Base-by-base conservation (phyloP, 371 early-diverging fungal species). In the Rhizopus delemar region DNA sequence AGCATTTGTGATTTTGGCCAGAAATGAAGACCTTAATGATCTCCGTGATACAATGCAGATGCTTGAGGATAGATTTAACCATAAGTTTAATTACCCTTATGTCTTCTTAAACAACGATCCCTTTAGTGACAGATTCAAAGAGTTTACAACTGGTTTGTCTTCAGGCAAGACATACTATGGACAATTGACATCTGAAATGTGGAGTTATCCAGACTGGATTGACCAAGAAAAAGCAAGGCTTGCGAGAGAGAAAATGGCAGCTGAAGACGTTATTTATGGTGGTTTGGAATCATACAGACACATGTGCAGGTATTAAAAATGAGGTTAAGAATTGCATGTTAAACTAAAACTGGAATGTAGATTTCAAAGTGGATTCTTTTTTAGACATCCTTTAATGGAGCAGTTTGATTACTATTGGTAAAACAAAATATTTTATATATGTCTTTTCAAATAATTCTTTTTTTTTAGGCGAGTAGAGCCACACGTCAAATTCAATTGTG, bases 381-480 rank as follows among this genome's bases (percentile, higher is more conserved):
- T 83, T 61, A 57, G 69, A 51, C 92, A 94, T 64, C 87, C 89
- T 41, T 62, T 87, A 11, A 65, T 93, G 52, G 65, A 62, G 6
- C 68, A 86, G 50, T 89, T 89, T 12, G 78, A 95, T 59, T 99
- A 90, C 70, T 98, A 96, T 73, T 98, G 98, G 99, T 93, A 87
- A 71, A 84, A 60, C 81, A 53, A 80, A 84, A 12, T 69, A 65
- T n/a, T 64, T 66, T n/a, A 60, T 65, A 36, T 93, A 92, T 8
- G 65, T 89, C 15, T 80, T 88, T 31, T 89, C 93, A 67, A 93
- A 90, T 8, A 48, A 28, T 28, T 69, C 75, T 55, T 75, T 8
- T 53, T 28, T 84, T 90, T 63, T 89, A 94, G 95, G 96, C 77
- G 99, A 16, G 86, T 99, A 2, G 99, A 99, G 65, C 99, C 99